Conservation (phyloP, 23 red algal species). For the Gracilaria vermiculophylla region DNA sequence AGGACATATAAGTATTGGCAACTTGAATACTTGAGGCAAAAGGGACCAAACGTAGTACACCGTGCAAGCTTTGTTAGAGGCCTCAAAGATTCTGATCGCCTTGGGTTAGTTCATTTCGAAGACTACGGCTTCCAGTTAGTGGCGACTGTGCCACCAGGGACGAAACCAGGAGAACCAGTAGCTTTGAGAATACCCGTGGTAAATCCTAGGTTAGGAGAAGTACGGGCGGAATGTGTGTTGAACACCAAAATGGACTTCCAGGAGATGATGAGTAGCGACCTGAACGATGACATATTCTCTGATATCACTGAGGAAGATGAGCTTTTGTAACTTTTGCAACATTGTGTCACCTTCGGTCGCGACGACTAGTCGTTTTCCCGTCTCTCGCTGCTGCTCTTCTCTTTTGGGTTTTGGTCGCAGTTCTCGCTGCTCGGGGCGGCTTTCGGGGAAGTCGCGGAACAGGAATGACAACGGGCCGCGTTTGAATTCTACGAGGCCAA, state of each 20-base stretch:
- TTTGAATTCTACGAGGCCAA: slow-evolving; percentile 26
- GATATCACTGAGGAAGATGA: slow-evolving; percentile 18
- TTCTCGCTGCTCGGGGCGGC: slow-evolving; percentile 18
- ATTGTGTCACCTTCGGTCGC: neutral
- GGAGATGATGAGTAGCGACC: neutral
- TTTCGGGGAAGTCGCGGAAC: slow-evolving; percentile 8
- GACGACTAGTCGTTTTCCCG: neutral
- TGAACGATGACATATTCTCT: neutral
- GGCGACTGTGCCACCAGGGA: neutral
- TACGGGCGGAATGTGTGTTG: slow-evolving; percentile 23
- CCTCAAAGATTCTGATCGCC: slow-evolving; percentile 5
- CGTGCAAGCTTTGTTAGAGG: slow-evolving; percentile 8
- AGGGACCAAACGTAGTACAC: slow-evolving; percentile 11
- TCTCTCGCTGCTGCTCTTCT: neutral
- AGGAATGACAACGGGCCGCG: slow-evolving; percentile 10
- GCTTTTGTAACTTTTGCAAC: neutral
- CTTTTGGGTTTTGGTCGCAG: neutral
- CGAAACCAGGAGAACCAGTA: slow-evolving; percentile 27
- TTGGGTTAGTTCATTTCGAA: slow-evolving; percentile 50
- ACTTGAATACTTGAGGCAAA: slow-evolving; percentile 55
- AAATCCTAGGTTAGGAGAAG: slow-evolving; percentile 22
- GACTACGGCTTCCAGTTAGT: slow-evolving; percentile 59
- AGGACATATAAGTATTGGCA: slow-evolving; percentile 69
- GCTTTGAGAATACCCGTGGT: neutral
- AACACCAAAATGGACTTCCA: neutral